phyloP scores from a whole-genome alignment of 2,329 filamentous ascomycete species.

The Pestalotiopsis sp. region DNA sequence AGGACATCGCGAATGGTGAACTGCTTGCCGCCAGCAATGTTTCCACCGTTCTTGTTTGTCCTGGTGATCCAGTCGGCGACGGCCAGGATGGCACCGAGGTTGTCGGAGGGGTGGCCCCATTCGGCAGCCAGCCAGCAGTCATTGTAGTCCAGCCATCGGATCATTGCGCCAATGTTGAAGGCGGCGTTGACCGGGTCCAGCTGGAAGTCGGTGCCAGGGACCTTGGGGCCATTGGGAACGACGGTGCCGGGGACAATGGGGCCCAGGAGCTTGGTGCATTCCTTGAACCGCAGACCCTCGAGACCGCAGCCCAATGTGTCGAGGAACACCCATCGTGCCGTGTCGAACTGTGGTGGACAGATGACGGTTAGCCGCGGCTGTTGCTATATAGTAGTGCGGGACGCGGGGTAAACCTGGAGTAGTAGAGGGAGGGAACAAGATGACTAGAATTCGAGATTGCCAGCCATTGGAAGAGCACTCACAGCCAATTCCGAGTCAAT shows the following conservation, averaged over 20 bases:
- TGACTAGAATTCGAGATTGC: not conserved
- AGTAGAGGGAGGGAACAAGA: not conserved
- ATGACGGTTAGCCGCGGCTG: constrained; percentile 30
- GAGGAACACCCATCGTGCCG: constrained; percentile 93
- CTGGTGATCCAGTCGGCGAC: constrained; percentile 97
- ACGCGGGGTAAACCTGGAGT: constrained; percentile 20
- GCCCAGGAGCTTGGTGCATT: constrained; percentile 93
- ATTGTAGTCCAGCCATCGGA: constrained; percentile 99
- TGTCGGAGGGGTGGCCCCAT: constrained; percentile 98
- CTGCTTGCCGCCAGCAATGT: constrained; percentile 85
- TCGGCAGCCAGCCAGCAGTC: constrained; percentile 99
- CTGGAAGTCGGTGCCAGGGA: constrained; percentile 90
- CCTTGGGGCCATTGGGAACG: constrained; percentile 89
- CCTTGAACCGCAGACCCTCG: constrained; percentile 91
- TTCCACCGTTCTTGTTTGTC: constrained; percentile 75
- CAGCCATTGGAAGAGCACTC: constrained; percentile 41
- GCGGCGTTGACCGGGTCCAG: constrained; percentile 94
- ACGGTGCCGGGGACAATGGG: constrained; percentile 87
- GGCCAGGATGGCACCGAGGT: constrained; percentile 93
- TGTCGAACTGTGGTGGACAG: constrained; percentile 73
- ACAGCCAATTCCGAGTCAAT: constrained; percentile 93
- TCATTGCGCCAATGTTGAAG: constrained; percentile 99
- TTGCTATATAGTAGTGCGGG: constrained; percentile 6
- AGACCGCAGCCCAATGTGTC: constrained; percentile 97
- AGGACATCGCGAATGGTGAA: constrained; percentile 89